Conservation (phyloP, 768 basidiomycete genomes). For the Rhizopogon roseolus region DNA sequence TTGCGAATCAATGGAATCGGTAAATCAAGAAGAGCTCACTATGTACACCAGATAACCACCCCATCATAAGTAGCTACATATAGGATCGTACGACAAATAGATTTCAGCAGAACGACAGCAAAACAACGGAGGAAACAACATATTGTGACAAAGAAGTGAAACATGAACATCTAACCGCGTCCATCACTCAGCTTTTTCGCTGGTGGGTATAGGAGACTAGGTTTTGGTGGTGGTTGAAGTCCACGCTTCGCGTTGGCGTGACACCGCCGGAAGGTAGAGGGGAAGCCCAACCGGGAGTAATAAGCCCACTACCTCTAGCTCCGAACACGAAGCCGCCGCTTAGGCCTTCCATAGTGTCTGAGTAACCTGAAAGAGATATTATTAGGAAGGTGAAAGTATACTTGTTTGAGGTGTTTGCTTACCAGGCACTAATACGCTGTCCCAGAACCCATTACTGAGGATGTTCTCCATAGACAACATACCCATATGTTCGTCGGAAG, state of each 20-base stretch:
- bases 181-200: conserved; percentile 16
- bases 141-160: not conserved
- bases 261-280: conserved; percentile 55
- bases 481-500: conserved; percentile 35
- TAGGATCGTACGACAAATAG: not conserved
- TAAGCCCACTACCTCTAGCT: conserved; percentile 76
- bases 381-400: not conserved
- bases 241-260: conserved; percentile 30
- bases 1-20: not conserved
- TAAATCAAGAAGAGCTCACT: not conserved
- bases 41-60: not conserved
- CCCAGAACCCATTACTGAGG: conserved; percentile 79
- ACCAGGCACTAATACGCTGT: conserved; percentile 85
- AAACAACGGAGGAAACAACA: not conserved
- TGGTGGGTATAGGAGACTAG: conserved; percentile 21
- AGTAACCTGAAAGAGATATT: conserved; percentile 50
- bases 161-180: not conserved
- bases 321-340: conserved; percentile 86
- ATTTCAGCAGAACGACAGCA: not conserved
- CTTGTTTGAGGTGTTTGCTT: conserved; percentile 23
- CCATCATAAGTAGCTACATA: not conserved
- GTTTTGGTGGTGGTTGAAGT: conserved; percentile 22
- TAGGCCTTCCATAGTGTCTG: conserved; percentile 75
- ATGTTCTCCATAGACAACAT: conserved; percentile 81
- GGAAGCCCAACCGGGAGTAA: conserved; percentile 67